Evolutionary conservation across 2,329 filamentous ascomycete genomes (phyloP).

Genomic region (Arachnomyces sp.): DNA sequence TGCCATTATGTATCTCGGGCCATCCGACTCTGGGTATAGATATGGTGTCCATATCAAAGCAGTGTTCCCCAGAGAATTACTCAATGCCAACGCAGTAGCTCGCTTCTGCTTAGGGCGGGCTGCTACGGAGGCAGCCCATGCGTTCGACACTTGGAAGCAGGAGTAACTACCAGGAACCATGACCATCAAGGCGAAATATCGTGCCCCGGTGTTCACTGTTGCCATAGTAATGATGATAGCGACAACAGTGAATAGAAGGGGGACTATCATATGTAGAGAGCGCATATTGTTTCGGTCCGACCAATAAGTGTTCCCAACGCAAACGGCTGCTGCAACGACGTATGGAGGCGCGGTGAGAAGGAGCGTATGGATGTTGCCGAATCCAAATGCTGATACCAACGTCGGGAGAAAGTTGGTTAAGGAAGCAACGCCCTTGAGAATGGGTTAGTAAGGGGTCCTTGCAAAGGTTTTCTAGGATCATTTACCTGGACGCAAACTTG

Average conservation of each 20-base stretch:
- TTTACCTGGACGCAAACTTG: too few species aligned
- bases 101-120: too few species aligned
- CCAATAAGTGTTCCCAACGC: conserved; percentile 22
- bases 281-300: conserved; percentile 26
- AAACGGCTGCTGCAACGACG: conserved; percentile 13
- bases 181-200: conserved; percentile 3
- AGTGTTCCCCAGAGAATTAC: too few species aligned
- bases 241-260: conserved; percentile 21
- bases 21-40: too few species aligned
- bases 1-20: conserved; percentile 19
- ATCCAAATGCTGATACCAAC: conserved; percentile 14
- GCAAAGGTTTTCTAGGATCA: too few species aligned
- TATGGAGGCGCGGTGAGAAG: conserved; percentile 20
- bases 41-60: too few species aligned
- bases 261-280: conserved; percentile 25
- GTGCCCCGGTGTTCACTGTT: conserved; percentile 20
- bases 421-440: conserved; percentile 1
- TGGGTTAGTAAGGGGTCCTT: neutral
- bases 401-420: conserved; percentile 16
- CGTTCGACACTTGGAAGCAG: too few species aligned
- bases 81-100: too few species aligned
- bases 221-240: conserved; percentile 31
- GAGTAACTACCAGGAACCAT: too few species aligned
- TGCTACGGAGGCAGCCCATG: too few species aligned
- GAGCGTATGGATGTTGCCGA: conserved; percentile 16